Base-by-base conservation (phyloP, 2,329 filamentous ascomycete genomes). In the Colletotrichum tropicale region DNA sequence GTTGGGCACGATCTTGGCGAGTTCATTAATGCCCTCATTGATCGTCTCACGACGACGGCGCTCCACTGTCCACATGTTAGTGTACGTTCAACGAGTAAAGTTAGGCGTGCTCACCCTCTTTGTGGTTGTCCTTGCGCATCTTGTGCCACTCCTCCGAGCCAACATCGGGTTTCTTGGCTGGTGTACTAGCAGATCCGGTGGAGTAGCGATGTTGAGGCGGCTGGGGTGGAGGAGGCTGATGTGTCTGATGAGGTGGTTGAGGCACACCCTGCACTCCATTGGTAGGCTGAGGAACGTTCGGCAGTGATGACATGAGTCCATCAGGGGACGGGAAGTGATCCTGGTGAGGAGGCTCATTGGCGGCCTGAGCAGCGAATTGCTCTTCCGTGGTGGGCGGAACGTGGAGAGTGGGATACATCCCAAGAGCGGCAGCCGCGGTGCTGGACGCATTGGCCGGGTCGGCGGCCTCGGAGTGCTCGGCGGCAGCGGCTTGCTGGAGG, bases 141-240 rank as follows among this genome's bases (percentile, higher is more conserved):
- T 98, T 98, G 84, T 99, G 97, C 97, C 97, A 99, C 85, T 98
- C 96, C 70, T 98, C 95, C 3, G 96, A 97, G 4, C 97, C 97
- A n/a, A 98, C 97, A 8, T 93, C 92, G 9, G 96, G 96, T 85
- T 98, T 98, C 78, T 83, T 85, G 71, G 88, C 84, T 78, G 87
- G 84, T 78, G 87, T 84, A 78, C 88, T 79, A 13, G 86, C 78
- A 13, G 84, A 80, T 16, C 75, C 75, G 52, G 82, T 80, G 38
- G 84, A 82, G 78, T 85, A 88, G 76, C 83, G 80, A 48, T 77
- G 77, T 58, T 78, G 77, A 75, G 82, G 65, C 69, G 79, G 77
- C 52, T 80, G 80, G 18, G 81, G 75, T 58, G 75, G 77, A 36
- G 70, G 74, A 30, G 67, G 68, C 15, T 74, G 75, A 26, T 58